phyloP scores from a whole-genome alignment of 495 filamentous ascomycete species.

The Aspergillus saccharolyticus region DNA sequence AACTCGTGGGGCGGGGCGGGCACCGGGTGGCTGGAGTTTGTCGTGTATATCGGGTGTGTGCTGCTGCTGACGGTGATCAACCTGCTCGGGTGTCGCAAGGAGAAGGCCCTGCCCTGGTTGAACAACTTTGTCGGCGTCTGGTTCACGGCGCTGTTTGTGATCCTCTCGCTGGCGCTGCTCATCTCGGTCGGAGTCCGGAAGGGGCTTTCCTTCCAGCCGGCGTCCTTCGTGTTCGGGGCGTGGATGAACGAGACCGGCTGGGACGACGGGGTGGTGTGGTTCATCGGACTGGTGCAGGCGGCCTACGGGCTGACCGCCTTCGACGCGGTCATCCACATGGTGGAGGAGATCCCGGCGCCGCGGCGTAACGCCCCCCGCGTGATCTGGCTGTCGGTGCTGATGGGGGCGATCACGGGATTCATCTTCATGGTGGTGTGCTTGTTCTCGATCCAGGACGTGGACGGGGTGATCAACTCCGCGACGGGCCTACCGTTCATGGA shows the following conservation, averaged over 20 bases:
- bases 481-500: slow-evolving; percentile 43
- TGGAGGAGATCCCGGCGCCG: slow-evolving; percentile 45
- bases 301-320: slow-evolving; percentile 58
- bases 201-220: slow-evolving; percentile 37
- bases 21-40: slow-evolving; percentile 40
- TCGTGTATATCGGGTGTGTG: slow-evolving; percentile 40
- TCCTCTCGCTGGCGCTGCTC: slow-evolving; percentile 40
- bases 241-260: slow-evolving; percentile 61
- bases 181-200: slow-evolving; percentile 38
- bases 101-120: slow-evolving; percentile 39
- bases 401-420: slow-evolving; percentile 57
- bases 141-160: slow-evolving; percentile 40
- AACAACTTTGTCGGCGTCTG: slow-evolving; percentile 48
- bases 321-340: slow-evolving; percentile 61
- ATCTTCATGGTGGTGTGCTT: slow-evolving; percentile 69
- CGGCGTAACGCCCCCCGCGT: slow-evolving; percentile 37
- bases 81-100: slow-evolving; percentile 41
- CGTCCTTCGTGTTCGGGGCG: slow-evolving; percentile 48
- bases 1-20: slow-evolving; percentile 31
- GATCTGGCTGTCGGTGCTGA: slow-evolving; percentile 39
- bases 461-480: slow-evolving; percentile 47
- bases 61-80: slow-evolving; percentile 38
- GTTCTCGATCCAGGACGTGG: slow-evolving; percentile 64
- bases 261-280: slow-evolving; percentile 59
- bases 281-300: slow-evolving; percentile 57